phyloP scores from a whole-genome alignment of 495 filamentous ascomycete species.

The Neurospora pannonica region DNA sequence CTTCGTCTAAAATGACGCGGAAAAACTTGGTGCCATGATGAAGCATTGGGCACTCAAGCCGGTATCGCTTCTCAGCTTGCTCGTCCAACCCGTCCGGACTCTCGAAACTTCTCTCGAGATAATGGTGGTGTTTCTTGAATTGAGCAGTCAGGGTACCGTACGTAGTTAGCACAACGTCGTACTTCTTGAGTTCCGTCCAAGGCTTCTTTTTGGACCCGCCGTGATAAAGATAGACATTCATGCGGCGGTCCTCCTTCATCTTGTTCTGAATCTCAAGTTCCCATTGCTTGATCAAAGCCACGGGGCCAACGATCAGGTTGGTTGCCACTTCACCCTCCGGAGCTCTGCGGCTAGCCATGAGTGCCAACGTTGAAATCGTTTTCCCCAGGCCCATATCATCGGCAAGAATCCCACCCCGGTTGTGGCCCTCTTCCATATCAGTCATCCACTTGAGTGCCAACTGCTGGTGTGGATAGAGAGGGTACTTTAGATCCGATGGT shows the following conservation, averaged over 20 bases:
- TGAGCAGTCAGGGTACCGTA: conserved; percentile 73
- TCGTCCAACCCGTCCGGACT: conserved; percentile 7
- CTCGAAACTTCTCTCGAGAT: conserved; percentile 11
- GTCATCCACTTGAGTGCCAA: conserved; percentile 77
- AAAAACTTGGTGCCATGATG: conserved; percentile 62
- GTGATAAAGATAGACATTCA: conserved; percentile 64
- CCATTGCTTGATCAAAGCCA: conserved; percentile 86
- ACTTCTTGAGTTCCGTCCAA: conserved; percentile 53
- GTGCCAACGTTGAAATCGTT: conserved; percentile 78
- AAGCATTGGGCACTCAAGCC: conserved; percentile 46
- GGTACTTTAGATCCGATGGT: conserved; percentile 58
- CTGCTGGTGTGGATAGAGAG: conserved; percentile 75
- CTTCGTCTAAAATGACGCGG: conserved; percentile 84
- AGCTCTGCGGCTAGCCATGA: conserved; percentile 68
- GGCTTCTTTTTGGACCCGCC: conserved; percentile 28
- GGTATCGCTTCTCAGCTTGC: conserved; percentile 15
- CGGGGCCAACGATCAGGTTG: conserved; percentile 78
- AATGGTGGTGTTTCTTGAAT: conserved; percentile 37
- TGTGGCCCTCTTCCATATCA: conserved; percentile 64
- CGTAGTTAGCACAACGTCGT: conserved; percentile 85
- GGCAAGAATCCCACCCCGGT: conserved; percentile 77
- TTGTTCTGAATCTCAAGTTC: conserved; percentile 71
- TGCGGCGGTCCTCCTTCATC: conserved; percentile 45
- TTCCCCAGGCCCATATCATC: conserved; percentile 97
- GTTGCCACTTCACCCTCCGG: conserved; percentile 46